These are phyloP conservation scores for Trichoderma polysporum DNA, from an alignment of 2,329 filamentous ascomycete genomes.

Conservation along the genomic window DNA sequence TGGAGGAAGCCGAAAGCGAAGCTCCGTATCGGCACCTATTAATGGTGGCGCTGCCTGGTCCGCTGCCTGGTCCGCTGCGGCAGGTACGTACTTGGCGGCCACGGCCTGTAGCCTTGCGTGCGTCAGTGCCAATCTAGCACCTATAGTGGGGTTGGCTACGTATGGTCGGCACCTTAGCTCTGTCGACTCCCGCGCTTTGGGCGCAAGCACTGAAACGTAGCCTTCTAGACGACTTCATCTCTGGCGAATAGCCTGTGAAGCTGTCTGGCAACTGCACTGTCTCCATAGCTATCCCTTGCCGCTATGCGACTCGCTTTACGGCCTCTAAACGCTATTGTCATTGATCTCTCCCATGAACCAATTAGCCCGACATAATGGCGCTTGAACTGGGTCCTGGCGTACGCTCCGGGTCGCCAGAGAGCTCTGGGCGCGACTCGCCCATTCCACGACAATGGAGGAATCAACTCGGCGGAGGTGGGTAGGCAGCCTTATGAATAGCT, in stretches of 20 bases:
- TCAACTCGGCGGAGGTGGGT: constrained; percentile 72
- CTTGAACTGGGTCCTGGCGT: constrained; percentile 59
- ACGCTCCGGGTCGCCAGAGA: constrained; percentile 71
- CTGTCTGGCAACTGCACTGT: constrained; percentile 2
- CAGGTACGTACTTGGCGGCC: neutral
- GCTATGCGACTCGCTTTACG: constrained; percentile 17
- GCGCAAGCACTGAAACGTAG: constrained; percentile 22
- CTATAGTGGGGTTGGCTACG: constrained; percentile 15
- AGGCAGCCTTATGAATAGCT: neutral
- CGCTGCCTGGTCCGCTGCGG: neutral
- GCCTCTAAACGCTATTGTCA: constrained; percentile 5
- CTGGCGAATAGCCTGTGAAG: constrained; percentile 1
- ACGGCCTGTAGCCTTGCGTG: constrained; percentile 10
- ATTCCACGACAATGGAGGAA: constrained; percentile 74
- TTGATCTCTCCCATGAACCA: constrained; percentile 17
- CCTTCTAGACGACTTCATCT: constrained; percentile 16
- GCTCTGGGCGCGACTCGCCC: constrained; percentile 78
- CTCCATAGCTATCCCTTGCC: neutral
- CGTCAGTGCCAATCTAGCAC: constrained; percentile 10
- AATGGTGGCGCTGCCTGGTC: neutral
- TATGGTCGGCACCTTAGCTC: neutral
- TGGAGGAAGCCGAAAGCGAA: neutral
- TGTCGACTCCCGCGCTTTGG: neutral
- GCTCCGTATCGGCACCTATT: neutral
- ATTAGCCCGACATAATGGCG: constrained; percentile 52